Percentiles rank a stretch among this genome's conserved stretches.
Evolutionary conservation across 805 yeast species (phyloP).

Genomic region (Vanderwaltozyma yarrowii): DNA sequence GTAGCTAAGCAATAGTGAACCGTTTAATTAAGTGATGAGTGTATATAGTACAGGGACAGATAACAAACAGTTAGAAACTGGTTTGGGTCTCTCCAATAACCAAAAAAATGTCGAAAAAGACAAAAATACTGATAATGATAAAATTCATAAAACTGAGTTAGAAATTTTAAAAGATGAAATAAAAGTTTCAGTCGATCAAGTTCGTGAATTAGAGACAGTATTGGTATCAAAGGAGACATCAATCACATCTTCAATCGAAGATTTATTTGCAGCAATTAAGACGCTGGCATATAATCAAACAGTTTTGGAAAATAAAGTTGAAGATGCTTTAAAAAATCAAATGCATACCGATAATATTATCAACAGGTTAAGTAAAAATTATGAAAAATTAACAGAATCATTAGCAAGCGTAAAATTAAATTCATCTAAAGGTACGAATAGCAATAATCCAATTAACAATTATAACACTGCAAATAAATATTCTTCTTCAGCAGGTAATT

Average conservation of each 20-base stretch:
- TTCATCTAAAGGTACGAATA: neutral
- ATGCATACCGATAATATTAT: conserved; percentile 28
- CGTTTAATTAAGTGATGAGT: too few species aligned
- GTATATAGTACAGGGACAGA: too few species aligned
- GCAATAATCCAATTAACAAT: neutral
- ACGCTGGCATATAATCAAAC: conserved; percentile 26
- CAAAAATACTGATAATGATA: conserved; percentile 29
- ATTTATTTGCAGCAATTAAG: conserved; percentile 20
- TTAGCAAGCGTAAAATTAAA: conserved; percentile 3
- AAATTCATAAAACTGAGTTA: conserved; percentile 33
- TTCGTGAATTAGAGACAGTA: conserved; percentile 11
- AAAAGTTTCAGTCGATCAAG: conserved; percentile 3
- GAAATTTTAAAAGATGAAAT: conserved; percentile 16
- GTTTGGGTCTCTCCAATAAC: too few species aligned
- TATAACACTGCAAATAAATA: neutral
- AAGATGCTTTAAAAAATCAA: conserved; percentile 28
- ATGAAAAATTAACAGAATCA: conserved; percentile 7
- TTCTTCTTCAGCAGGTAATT: neutral
- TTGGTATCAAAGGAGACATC: conserved; percentile 11
- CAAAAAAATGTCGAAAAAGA: conserved; percentile 9
- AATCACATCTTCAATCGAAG: conserved; percentile 13
- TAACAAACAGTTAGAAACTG: too few species aligned
- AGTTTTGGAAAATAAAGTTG: conserved; percentile 28
- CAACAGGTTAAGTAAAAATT: conserved; percentile 19
- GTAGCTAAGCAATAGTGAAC: too few species aligned